Conservation (phyloP, 129 eudicot genomes). For the Escallonia herrerae region DNA sequence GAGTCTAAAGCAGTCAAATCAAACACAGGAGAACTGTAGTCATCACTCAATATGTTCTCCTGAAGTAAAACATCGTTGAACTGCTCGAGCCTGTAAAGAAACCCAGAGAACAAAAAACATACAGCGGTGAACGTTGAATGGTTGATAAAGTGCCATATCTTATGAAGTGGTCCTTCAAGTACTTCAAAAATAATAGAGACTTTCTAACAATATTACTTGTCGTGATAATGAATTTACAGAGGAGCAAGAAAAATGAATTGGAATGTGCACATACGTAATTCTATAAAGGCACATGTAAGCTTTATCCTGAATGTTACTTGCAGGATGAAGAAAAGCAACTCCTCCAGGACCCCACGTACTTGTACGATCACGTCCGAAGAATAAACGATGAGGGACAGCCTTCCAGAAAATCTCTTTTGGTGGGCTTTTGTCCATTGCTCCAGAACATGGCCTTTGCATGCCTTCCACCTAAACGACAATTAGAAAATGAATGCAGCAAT, state of each 20-base stretch:
- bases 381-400: constrained; percentile 71
- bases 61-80: constrained; percentile 92
- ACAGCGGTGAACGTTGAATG: constrained; percentile 8
- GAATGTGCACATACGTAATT: constrained; percentile 56
- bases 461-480: constrained; percentile 59
- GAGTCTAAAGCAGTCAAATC: constrained; percentile 43
- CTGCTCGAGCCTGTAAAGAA: constrained; percentile 81
- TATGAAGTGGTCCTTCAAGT: neutral
- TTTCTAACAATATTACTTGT: neutral
- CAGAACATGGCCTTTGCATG: constrained; percentile 64
- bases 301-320: constrained; percentile 47
- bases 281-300: constrained; percentile 63
- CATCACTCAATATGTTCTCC: constrained; percentile 42
- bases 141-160: neutral
- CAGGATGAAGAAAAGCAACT: constrained; percentile 87
- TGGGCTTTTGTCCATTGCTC: constrained; percentile 66
- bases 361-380: constrained; percentile 70
- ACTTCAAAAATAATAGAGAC: neutral
- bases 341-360: constrained; percentile 97
- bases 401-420: constrained; percentile 77
- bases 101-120: constrained; percentile 3
- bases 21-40: constrained; percentile 46
- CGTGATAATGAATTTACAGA: neutral
- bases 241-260: neutral
- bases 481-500: neutral